Base-by-base conservation (phyloP, 768 basidiomycete genomes). In the Coprinopsis sp. region DNA sequence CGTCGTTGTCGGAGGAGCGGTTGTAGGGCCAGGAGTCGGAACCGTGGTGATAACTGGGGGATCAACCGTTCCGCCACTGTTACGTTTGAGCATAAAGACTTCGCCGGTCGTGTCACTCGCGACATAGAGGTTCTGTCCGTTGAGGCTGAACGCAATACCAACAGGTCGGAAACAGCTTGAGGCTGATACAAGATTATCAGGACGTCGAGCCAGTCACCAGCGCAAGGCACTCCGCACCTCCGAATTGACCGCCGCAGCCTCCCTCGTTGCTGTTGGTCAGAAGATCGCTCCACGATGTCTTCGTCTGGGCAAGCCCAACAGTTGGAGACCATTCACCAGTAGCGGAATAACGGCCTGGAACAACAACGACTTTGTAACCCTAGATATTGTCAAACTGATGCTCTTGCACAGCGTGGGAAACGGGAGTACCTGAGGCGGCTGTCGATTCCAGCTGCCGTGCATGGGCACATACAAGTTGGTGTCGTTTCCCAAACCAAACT, bases 391-490 rank as follows among this genome's bases (percentile, higher is more conserved):
- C 16, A 37, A n/a, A 41, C 29, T 37, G n/a, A 16, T 38, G 6
- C 4, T 8, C 13, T 10, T 22, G 37, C 3, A 11, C 19, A 16
- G 18, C 22, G 14, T 1, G 25, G n/a, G 10, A 6, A 2, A 21
- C 21, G 12, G 12, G 3, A 38, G 13, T 24, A 51, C 54, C 33
- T 37, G 24, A 33, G 48, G 51, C 1, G 47, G 51, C 21, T 43
- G 34, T 16, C 51, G 47, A 23, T 49, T 47, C 54, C 51, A 55
- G 24, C 51, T 51, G 28, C 54, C 54, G 27, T 55, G 54, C 18
- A 52, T 10, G 25, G 33, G 23, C 13, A 50, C 51, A 31, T 55
- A 55, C 30, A 50, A 28, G 33, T 52, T 52, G 28, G 30, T 37
- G 23, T 55, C 54, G n/a, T 28, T 28, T 10, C 51, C 47, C 7